A percentile compares a stretch with the other conserved stretches of the same genome.
These are phyloP conservation scores for Phytophthora sojae DNA, from an alignment of 352 stramenopile species.

Conservation along the genomic window DNA sequence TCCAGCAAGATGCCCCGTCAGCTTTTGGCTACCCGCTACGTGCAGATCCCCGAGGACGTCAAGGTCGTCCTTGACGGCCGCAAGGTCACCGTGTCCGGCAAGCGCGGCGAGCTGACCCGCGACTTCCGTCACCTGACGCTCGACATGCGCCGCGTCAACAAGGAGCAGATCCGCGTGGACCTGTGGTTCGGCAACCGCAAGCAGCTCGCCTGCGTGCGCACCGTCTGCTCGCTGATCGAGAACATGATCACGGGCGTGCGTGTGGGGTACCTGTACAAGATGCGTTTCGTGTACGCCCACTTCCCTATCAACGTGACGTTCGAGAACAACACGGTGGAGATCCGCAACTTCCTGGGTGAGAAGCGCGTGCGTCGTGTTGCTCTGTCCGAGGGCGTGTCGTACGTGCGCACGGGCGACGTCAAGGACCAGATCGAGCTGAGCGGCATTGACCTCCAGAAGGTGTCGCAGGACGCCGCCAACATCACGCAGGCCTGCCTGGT, in stretches of 20 bases:
- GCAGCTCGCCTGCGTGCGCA: conserved; percentile 98
- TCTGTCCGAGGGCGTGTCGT: conserved; percentile 94
- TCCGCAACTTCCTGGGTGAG: conserved; percentile 99
- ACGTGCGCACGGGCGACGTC: conserved; percentile 95
- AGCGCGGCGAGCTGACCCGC: conserved; percentile 94
- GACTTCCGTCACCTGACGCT: conserved; percentile 98
- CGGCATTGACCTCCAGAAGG: conserved; percentile 98
- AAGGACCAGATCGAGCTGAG: conserved; percentile 99
- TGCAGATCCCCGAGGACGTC: conserved; percentile 96
- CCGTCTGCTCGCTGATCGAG: conserved; percentile 98
- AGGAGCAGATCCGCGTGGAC: conserved; percentile 95
- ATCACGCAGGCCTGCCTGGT: conserved; percentile 89
- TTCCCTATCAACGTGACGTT: conserved; percentile 99
- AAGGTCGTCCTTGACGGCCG: conserved; percentile 95
- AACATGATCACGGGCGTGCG: conserved; percentile 99
- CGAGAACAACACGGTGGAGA: conserved; percentile 95
- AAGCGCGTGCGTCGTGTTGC: conserved; percentile 97
- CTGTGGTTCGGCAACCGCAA: conserved; percentile 99
- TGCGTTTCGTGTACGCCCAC: conserved; percentile 99
- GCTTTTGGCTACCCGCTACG: conserved; percentile 93
- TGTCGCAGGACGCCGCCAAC: conserved; percentile 93
- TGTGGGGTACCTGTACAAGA: conserved; percentile 99
- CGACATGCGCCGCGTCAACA: conserved; percentile 94
- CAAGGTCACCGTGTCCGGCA: conserved; percentile 96
- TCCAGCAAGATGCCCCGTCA: conserved; percentile 79